Evolutionary conservation across 176 grass and related monocot species (phyloP).

Genomic region (Poa pratensis): DNA sequence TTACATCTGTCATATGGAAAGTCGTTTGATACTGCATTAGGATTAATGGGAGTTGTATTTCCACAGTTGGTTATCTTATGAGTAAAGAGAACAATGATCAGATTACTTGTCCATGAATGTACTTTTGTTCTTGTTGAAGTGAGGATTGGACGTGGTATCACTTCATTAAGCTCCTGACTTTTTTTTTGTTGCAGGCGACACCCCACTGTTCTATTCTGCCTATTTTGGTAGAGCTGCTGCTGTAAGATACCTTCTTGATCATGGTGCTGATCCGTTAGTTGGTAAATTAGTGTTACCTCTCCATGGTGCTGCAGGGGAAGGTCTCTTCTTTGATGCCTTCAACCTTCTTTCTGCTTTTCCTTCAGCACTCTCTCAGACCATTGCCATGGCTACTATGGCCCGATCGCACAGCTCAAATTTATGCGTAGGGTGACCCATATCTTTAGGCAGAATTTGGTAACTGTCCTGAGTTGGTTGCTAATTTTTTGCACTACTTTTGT

Average conservation of each 20-base stretch:
- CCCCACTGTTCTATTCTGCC: background rate
- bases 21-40: background rate
- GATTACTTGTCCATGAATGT: background rate
- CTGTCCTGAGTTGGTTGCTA: background rate
- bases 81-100: background rate
- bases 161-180: background rate
- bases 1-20: background rate
- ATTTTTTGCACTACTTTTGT: background rate
- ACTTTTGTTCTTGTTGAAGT: background rate
- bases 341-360: too few relatives aligned
- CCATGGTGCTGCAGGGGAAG: background rate
- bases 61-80: background rate
- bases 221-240: background rate
- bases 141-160: background rate
- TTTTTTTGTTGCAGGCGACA: background rate
- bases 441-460: background rate
- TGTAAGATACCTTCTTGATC: conserved; percentile 2
- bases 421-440: background rate
- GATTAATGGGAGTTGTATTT: background rate
- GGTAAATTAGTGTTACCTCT: background rate
- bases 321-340: background rate
- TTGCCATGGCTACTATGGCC: background rate
- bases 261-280: background rate
- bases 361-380: too few relatives aligned
- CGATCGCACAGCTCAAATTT: background rate